Evolutionary conservation across 1,284 basidiomycete genomes (phyloP).

Genomic region (Moesziomyces sp.): DNA sequence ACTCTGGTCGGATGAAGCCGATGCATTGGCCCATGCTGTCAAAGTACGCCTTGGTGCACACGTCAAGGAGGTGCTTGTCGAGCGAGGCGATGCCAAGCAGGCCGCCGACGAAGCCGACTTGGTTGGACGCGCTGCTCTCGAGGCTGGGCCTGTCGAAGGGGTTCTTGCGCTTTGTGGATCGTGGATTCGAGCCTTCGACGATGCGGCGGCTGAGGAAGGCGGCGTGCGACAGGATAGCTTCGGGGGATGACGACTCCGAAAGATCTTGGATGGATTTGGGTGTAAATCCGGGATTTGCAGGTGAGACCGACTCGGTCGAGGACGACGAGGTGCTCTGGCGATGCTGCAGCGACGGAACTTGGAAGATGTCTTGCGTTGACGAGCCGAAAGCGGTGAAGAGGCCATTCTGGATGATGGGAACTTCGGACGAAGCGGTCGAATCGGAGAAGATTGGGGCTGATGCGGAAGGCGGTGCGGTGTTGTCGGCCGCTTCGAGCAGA

Average conservation of each 20-base stretch:
- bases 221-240: slow-evolving; percentile 8
- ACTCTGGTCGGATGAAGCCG: slow-evolving; percentile 35
- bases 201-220: slow-evolving; percentile 11
- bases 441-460: background rate
- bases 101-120: slow-evolving; percentile 37
- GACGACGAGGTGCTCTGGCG: background rate
- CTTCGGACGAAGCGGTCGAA: background rate
- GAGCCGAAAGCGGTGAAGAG: slow-evolving; percentile 23
- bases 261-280: slow-evolving; percentile 2
- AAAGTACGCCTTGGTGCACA: slow-evolving; percentile 30
- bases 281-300: background rate
- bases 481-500: slow-evolving; percentile 25
- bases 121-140: background rate
- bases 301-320: slow-evolving; percentile 1
- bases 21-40: slow-evolving; percentile 31
- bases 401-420: slow-evolving; percentile 26
- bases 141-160: slow-evolving; percentile 18
- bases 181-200: background rate
- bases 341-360: background rate
- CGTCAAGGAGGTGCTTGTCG: slow-evolving; percentile 34
- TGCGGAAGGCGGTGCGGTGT: too few relatives aligned
- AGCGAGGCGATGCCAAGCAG: slow-evolving; percentile 32
- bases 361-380: background rate
- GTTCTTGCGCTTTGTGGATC: slow-evolving; percentile 10
- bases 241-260: slow-evolving; percentile 17